Evolutionary conservation across 768 basidiomycete species (phyloP).

Genomic region (Lepiota brunneoincarnata): DNA sequence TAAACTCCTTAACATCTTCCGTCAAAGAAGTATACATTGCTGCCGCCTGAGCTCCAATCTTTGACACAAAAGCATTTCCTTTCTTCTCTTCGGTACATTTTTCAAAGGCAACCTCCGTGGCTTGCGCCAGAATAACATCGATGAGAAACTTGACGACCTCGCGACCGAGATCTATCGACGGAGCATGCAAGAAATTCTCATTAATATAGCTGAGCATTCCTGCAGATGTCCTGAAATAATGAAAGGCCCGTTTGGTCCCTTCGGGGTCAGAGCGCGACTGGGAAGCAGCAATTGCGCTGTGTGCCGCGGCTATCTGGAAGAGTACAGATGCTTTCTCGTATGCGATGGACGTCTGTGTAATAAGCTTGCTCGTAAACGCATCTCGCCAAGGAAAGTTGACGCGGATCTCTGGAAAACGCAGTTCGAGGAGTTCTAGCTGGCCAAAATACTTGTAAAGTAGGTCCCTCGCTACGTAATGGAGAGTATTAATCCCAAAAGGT

Average conservation of each 20-base stretch:
- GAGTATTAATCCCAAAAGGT: background rate
- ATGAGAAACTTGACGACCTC: conserved; percentile 95
- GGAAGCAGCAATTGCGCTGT: conserved; percentile 85
- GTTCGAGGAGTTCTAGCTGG: conserved; percentile 94
- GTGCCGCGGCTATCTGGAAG: conserved; percentile 93
- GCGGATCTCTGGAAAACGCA: conserved; percentile 94
- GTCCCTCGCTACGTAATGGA: conserved; percentile 62
- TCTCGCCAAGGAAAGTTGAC: conserved; percentile 97
- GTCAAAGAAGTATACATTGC: conserved; percentile 76
- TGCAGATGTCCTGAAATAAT: conserved; percentile 85
- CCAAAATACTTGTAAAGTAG: conserved; percentile 99
- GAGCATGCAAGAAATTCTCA: conserved; percentile 98
- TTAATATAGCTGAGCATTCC: conserved; percentile 99
- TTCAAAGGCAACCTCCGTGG: conserved; percentile 95
- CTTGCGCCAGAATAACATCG: conserved; percentile 86
- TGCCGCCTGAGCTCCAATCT: conserved; percentile 82
- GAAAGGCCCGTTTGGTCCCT: conserved; percentile 89
- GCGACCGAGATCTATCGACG: conserved; percentile 89
- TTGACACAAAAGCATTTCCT: conserved; percentile 68
- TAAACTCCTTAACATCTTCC: conserved; percentile 95
- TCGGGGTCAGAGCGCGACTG: conserved; percentile 88
- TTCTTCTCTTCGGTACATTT: conserved; percentile 95
- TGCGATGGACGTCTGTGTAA: conserved; percentile 93
- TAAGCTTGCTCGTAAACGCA: conserved; percentile 92
- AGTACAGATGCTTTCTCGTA: conserved; percentile 98